These are phyloP conservation scores for Kodamaea jinghongensis DNA, from an alignment of 805 yeast species.

Conservation along the genomic window DNA sequence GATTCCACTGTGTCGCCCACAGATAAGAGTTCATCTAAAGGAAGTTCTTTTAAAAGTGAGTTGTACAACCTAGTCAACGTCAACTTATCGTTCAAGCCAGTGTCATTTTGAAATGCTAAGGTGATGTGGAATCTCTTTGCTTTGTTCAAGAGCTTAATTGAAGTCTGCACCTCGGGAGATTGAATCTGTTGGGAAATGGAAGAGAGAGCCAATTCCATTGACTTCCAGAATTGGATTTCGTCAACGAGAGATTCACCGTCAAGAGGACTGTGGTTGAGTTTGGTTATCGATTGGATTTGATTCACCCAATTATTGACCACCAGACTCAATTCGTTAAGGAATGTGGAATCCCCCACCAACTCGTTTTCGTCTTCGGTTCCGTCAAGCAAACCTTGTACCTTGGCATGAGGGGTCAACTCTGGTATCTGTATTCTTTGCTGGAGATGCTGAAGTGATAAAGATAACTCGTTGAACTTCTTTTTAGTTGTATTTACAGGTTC, in stretches of 20 bases:
- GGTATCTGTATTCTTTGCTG: slow-evolving; percentile 71
- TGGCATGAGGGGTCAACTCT: slow-evolving; percentile 57
- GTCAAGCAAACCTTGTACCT: slow-evolving; percentile 25
- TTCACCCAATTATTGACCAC: slow-evolving; percentile 74
- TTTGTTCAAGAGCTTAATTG: slow-evolving; percentile 58
- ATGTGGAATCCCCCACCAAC: slow-evolving; percentile 46
- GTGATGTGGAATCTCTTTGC: slow-evolving; percentile 83
- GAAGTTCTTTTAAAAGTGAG: slow-evolving; percentile 65
- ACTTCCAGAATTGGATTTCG: slow-evolving; percentile 77
- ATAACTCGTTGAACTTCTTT: slow-evolving; percentile 65
- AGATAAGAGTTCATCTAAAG: slow-evolving; percentile 51
- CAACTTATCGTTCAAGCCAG: slow-evolving; percentile 58
- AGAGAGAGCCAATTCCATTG: slow-evolving; percentile 59
- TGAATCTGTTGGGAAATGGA: slow-evolving; percentile 58
- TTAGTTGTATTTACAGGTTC: slow-evolving; percentile 35
- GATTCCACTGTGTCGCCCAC: slow-evolving; percentile 17
- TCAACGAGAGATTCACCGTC: slow-evolving; percentile 55
- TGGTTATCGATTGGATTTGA: slow-evolving; percentile 56
- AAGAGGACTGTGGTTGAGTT: slow-evolving; percentile 48
- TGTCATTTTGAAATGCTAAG: slow-evolving; percentile 67
- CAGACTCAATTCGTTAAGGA: slow-evolving; percentile 67
- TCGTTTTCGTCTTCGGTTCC: slow-evolving; percentile 16
- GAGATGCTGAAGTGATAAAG: slow-evolving; percentile 62
- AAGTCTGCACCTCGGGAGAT: slow-evolving; percentile 50
- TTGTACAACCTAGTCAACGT: slow-evolving; percentile 54